Conservation (phyloP, 768 basidiomycete genomes). For the Auricularia heimuer region DNA sequence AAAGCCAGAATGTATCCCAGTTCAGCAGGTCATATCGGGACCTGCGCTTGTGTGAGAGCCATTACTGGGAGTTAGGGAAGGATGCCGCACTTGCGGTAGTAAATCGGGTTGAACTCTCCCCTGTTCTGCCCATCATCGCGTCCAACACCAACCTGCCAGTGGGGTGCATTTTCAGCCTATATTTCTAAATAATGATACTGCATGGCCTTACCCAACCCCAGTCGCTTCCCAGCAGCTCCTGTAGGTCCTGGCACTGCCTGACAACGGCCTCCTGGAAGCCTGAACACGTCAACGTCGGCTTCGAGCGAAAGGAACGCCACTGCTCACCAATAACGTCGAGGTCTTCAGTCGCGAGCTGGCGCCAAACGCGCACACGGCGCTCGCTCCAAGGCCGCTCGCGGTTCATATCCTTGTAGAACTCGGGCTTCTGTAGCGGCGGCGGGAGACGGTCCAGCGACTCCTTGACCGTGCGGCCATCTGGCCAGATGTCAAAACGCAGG, state of each 20-base stretch:
- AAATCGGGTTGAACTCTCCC: constrained; percentile 57
- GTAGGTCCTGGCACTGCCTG: constrained; percentile 47
- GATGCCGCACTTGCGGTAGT: constrained; percentile 35
- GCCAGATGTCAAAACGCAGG: constrained; percentile 44
- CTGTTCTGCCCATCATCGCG: constrained; percentile 43
- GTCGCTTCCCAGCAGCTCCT: constrained; percentile 40
- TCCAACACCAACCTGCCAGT: constrained; percentile 44
- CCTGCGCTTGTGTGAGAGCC: no score
- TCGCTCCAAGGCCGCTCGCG: constrained; percentile 48
- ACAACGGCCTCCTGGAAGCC: constrained; percentile 47
- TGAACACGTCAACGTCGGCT: constrained; percentile 10
- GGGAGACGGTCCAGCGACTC: constrained; percentile 33
- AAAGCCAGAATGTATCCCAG: constrained; percentile 48
- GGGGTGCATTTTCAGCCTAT: no score
- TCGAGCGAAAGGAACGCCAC: not conserved
- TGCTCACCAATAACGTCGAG: constrained; percentile 24
- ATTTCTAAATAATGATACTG: no score
- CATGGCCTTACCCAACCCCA: constrained; percentile 40
- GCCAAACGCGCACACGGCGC: constrained; percentile 37
- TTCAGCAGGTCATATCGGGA: constrained; percentile 28
- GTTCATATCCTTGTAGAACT: constrained; percentile 19
- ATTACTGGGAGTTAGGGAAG: no score
- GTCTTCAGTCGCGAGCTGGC: constrained; percentile 31
- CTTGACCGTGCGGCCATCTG: constrained; percentile 39
- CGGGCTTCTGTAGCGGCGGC: constrained; percentile 28